phyloP scores from a whole-genome alignment of 2,329 filamentous ascomycete genomes.

The Cryphonectria naterciae region DNA sequence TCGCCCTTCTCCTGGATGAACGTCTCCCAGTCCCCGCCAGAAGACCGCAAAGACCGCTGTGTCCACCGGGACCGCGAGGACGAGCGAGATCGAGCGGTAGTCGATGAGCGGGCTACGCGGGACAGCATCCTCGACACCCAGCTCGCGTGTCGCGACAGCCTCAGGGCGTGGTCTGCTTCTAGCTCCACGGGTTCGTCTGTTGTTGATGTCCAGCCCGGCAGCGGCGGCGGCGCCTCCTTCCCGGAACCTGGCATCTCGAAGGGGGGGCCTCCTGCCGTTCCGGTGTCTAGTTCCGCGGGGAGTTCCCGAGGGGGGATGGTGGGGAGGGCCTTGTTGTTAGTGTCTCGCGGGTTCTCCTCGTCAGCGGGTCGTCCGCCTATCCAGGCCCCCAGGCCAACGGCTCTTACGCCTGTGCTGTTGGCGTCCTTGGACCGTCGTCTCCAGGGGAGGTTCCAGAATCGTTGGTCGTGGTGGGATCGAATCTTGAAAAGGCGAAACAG shows the following conservation, averaged over 20 bases:
- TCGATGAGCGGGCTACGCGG: conserved; percentile 17
- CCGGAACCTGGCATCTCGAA: not conserved
- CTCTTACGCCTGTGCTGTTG: not conserved
- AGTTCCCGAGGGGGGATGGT: not conserved
- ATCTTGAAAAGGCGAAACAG: conserved; percentile 10
- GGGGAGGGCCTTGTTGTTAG: not conserved
- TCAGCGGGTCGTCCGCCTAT: conserved; percentile 10
- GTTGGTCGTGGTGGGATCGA: not conserved
- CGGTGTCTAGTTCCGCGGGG: not conserved
- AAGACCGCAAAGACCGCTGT: not conserved
- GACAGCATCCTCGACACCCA: conserved; percentile 23
- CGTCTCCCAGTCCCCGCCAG: conserved; percentile 17
- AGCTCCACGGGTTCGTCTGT: conserved; percentile 13
- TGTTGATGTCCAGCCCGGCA: not conserved
- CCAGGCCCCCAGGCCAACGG: conserved; percentile 20
- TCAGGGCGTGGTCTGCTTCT: conserved; percentile 8
- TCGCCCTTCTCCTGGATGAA: conserved; percentile 14
- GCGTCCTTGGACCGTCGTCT: not conserved
- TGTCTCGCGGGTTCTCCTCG: conserved; percentile 5
- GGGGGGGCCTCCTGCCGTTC: not conserved
- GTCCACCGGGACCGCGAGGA: conserved; percentile 19
- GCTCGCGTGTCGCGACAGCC: conserved; percentile 16
- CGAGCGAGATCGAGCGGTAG: conserved; percentile 16
- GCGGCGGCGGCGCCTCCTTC: not conserved
- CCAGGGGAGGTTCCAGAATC: not conserved